Conservation (phyloP, 208 protist genomes). For the Crithidia fasciculata region DNA sequence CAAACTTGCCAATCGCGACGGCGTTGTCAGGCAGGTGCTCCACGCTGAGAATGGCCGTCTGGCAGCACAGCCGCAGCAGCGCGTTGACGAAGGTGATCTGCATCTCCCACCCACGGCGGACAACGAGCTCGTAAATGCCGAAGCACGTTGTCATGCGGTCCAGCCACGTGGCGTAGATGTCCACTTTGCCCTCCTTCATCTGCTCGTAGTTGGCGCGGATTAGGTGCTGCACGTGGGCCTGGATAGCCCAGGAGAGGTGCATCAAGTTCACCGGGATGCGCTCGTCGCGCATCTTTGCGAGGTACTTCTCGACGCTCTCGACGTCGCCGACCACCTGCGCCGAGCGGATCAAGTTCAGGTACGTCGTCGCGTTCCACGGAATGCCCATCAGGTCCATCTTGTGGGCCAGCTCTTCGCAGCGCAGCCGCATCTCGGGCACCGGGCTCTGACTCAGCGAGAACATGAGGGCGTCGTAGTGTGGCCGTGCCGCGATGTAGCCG, state of each 20-base stretch:
- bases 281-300: constrained; percentile 85
- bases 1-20: constrained; percentile 65
- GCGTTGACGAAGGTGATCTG: constrained; percentile 82
- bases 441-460: constrained; percentile 78
- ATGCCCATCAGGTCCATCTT: constrained; percentile 94
- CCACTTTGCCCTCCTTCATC: constrained; percentile 60
- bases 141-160: constrained; percentile 83
- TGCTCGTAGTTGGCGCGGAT: constrained; percentile 76
- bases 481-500: constrained; percentile 84
- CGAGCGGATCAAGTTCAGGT: constrained; percentile 83
- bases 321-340: constrained; percentile 87
- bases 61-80: constrained; percentile 83
- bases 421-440: constrained; percentile 80
- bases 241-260: constrained; percentile 84
- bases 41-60: constrained; percentile 79
- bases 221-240: constrained; percentile 79
- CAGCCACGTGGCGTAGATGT: constrained; percentile 59
- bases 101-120: constrained; percentile 80
- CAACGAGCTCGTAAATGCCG: constrained; percentile 85
- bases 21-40: constrained; percentile 70
- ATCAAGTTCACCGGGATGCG: constrained; percentile 60
- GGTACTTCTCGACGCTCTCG: constrained; percentile 69
- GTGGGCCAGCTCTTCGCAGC: constrained; percentile 84
- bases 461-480: constrained; percentile 89
- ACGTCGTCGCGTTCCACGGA: constrained; percentile 83